phyloP scores from a whole-genome alignment of 108 stramenopile species.

The Nitzschia putrida region DNA sequence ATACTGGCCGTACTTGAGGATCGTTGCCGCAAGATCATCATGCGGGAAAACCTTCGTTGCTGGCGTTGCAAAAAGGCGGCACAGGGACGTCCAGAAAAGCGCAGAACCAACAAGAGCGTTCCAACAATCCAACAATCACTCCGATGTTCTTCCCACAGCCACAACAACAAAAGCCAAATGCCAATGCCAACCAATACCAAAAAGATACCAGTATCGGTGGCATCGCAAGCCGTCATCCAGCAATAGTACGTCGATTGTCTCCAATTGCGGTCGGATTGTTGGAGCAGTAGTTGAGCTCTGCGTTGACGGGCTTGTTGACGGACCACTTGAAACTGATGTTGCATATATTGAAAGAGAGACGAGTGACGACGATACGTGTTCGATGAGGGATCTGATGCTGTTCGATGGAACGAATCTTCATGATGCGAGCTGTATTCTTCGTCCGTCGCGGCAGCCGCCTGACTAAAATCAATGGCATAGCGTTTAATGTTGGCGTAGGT shows the following conservation, averaged over 20 bases:
- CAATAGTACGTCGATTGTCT: conserved; percentile 22
- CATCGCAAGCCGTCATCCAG: conserved; percentile 34
- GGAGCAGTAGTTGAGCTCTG: conserved; percentile 35
- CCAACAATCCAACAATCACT: conserved; percentile 6
- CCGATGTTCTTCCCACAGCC: background rate
- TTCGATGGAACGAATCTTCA: background rate
- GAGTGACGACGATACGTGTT: background rate
- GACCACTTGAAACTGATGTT: conserved; percentile 30
- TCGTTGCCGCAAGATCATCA: background rate
- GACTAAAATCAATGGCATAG: conserved; percentile 24
- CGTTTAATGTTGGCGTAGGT: conserved; percentile 22
- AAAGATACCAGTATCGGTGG: conserved; percentile 35
- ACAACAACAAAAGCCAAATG: conserved; percentile 27
- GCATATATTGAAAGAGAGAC: conserved; percentile 15
- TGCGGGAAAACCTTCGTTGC: conserved; percentile 1
- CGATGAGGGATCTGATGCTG: too few relatives aligned
- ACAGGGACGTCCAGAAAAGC: conserved; percentile 16
- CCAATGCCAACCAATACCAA: conserved; percentile 8
- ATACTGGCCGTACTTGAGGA: background rate
- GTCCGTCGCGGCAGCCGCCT: background rate
- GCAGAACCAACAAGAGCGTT: conserved; percentile 13
- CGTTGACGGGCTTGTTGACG: conserved; percentile 42
- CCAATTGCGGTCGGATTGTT: conserved; percentile 36
- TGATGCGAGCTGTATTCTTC: background rate
- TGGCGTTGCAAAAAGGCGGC: conserved; percentile 7